These are phyloP conservation scores for Aspergillus transmontanensis DNA, from an alignment of 2,329 filamentous ascomycete species.

Conservation along the genomic window DNA sequence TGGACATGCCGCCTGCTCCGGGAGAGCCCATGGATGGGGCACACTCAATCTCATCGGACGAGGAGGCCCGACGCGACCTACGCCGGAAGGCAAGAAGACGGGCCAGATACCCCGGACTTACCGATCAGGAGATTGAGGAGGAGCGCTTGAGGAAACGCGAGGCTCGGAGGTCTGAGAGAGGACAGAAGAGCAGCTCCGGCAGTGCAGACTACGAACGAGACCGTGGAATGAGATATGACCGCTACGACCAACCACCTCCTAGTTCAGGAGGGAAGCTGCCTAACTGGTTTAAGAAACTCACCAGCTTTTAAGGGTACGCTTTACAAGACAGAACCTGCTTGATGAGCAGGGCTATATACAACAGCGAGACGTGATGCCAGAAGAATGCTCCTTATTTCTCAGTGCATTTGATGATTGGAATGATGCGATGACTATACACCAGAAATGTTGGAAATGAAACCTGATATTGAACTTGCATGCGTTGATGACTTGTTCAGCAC, in stretches of 20 bases:
- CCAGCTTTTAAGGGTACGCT: slow-evolving; percentile 31
- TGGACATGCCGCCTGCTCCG: slow-evolving; percentile 43
- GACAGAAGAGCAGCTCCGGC: slow-evolving; percentile 44
- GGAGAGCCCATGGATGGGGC: slow-evolving; percentile 28
- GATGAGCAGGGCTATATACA: neutral
- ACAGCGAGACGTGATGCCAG: neutral
- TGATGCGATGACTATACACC: slow-evolving; percentile 10
- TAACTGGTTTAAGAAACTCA: slow-evolving; percentile 49
- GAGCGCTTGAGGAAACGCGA: slow-evolving; percentile 36
- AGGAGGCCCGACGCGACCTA: slow-evolving; percentile 42
- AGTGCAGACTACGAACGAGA: slow-evolving; percentile 44
- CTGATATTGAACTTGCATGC: neutral
- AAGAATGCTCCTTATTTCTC: neutral
- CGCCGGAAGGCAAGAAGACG: slow-evolving; percentile 43
- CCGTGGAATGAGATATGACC: slow-evolving; percentile 35
- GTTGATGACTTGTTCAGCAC: neutral
- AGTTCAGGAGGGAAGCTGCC: slow-evolving; percentile 37
- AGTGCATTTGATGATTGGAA: slow-evolving; percentile 14
- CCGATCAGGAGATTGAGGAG: slow-evolving; percentile 44
- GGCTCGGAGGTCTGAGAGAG: slow-evolving; percentile 31
- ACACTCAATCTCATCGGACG: slow-evolving; percentile 45
- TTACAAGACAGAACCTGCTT: neutral
- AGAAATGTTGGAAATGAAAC: neutral
- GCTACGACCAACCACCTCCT: slow-evolving; percentile 26
- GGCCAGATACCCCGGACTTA: slow-evolving; percentile 42